These are phyloP conservation scores for Theileria parva DNA, from an alignment of 169 alveolate species.

Conservation along the genomic window DNA sequence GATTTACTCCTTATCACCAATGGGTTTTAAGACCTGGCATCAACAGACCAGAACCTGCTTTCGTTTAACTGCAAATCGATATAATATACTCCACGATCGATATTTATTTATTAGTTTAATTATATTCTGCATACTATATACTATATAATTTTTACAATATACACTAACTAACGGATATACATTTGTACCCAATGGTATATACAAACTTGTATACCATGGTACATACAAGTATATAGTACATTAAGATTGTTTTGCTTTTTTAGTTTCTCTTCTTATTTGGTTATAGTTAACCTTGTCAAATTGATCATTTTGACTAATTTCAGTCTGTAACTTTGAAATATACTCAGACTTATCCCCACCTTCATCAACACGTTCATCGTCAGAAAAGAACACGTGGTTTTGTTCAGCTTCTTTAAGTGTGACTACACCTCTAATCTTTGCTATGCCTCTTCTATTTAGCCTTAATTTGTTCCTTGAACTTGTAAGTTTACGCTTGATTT, in stretches of 20 bases:
- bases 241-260: not conserved
- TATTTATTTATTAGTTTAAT: not conserved
- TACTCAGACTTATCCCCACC: constrained; percentile 8
- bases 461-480: constrained; percentile 45
- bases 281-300: constrained; percentile 14
- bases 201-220: not conserved
- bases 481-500: constrained; percentile 27
- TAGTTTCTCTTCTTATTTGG: constrained; percentile 14
- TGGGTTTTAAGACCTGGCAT: constrained; percentile 67
- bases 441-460: constrained; percentile 61
- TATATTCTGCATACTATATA: not conserved
- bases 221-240: not conserved
- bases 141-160: not conserved
- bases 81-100: constrained; percentile 5
- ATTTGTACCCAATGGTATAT: not conserved
- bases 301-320: not conserved
- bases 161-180: not conserved
- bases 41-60: constrained; percentile 55
- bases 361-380: constrained; percentile 43
- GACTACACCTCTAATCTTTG: constrained; percentile 58
- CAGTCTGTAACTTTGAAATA: constrained; percentile 12
- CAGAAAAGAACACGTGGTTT: constrained; percentile 54
- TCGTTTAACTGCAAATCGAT: not conserved
- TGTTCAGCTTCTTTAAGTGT: constrained; percentile 51
- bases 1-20: constrained; percentile 38